A percentile compares a stretch with the other conserved stretches of the same genome.
phyloP scores from a whole-genome alignment of 106 monocot species.

The Dioscorea zingiberensis region DNA sequence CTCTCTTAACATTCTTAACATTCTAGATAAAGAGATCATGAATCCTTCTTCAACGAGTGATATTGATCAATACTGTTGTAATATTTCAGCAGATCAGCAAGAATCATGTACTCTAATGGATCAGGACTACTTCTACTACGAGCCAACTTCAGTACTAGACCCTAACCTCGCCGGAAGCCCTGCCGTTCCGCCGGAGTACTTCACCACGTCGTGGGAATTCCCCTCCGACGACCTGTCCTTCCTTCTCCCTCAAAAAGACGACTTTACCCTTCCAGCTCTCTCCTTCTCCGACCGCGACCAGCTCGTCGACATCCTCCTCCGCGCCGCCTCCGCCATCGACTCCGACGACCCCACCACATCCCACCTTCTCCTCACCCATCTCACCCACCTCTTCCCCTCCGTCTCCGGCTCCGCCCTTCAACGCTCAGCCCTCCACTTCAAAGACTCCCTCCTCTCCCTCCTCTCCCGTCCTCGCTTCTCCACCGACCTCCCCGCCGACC shows the following conservation, averaged over 20 bases:
- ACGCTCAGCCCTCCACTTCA: constrained; percentile 66
- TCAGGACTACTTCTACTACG: constrained; percentile 20
- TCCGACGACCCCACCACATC: constrained; percentile 34
- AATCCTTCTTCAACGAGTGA: no score
- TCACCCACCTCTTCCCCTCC: constrained; percentile 47
- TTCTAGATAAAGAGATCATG: no score
- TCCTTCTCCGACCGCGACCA: constrained; percentile 23
- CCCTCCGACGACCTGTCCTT: background rate
- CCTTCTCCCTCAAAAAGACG: background rate
- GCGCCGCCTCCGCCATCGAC: constrained; percentile 43
- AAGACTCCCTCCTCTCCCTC: constrained; percentile 33
- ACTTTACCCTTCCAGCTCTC: no score
- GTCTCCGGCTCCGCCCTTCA: constrained; percentile 36
- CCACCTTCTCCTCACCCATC: constrained; percentile 55
- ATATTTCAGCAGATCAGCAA: no score
- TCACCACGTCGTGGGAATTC: background rate
- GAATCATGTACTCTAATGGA: no score
- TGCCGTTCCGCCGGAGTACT: no score
- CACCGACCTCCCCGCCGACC: constrained; percentile 34
- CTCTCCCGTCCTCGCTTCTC: background rate
- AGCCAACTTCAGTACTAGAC: constrained; percentile 82
- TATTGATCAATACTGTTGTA: no score
- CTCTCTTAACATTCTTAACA: no score
- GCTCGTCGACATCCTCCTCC: constrained; percentile 38
- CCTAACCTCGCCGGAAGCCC: constrained; percentile 25